A percentile compares a stretch with the other conserved stretches of the same genome.
Evolutionary conservation across 2,329 filamentous ascomycete species (phyloP).

Genomic region (Fusarium liriodendri): DNA sequence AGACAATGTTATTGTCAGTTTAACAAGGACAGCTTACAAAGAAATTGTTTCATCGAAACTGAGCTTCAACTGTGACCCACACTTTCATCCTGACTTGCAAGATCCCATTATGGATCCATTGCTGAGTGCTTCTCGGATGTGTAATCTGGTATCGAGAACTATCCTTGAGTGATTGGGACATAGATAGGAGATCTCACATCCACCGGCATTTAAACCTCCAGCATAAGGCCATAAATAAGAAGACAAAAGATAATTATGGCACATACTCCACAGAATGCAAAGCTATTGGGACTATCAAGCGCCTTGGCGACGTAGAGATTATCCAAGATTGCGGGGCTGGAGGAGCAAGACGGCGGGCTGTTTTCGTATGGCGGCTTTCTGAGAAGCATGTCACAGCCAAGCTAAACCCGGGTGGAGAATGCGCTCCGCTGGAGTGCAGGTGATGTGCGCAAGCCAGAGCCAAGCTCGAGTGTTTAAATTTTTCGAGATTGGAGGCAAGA

Average conservation of each 20-base stretch:
- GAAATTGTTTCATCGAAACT: neutral
- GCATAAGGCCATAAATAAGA: neutral
- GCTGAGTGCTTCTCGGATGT: neutral
- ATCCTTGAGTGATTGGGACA: neutral
- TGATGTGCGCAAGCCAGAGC: slow-evolving; percentile 14
- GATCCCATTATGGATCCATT: neutral
- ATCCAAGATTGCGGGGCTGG: slow-evolving; percentile 1
- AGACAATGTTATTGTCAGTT: neutral
- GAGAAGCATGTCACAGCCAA: slow-evolving; percentile 5
- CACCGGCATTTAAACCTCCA: neutral
- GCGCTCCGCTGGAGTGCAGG: slow-evolving; percentile 29
- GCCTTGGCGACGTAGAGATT: neutral
- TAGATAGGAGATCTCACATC: neutral
- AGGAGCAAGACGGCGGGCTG: slow-evolving; percentile 10
- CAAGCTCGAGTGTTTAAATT: slow-evolving; percentile 8
- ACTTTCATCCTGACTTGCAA: neutral
- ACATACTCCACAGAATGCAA: neutral
- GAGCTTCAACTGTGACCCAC: neutral
- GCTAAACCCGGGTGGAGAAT: slow-evolving; percentile 13
- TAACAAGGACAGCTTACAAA: neutral
- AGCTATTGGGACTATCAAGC: neutral
- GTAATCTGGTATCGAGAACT: neutral
- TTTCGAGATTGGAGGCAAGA: slow-evolving; percentile 1
- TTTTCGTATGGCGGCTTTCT: slow-evolving; percentile 14
- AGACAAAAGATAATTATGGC: neutral